Evolutionary conservation across 768 basidiomycete genomes (phyloP), one percentile per base, ranked within the genome.

Genomic region (Serendipita indica): DNA sequence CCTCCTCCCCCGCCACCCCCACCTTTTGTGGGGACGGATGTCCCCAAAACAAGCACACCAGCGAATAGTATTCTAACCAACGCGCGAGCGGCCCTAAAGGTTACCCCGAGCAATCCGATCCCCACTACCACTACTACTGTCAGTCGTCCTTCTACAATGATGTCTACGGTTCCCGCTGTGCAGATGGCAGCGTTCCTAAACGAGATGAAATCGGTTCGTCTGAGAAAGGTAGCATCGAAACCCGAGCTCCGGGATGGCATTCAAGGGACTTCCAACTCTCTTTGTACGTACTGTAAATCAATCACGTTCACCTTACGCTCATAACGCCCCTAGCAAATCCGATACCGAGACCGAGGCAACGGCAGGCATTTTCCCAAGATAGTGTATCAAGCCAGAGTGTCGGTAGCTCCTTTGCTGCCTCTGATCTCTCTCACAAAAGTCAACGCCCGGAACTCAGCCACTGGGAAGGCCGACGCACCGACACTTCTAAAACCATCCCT

Each of bases 171-270:
- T 7, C 77, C 84, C 0, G 76, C 82, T 1, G 87, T 89, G 61
- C 85, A 89, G 67, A 87, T 89, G 84, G 83, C 83, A 0, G 85
- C 82, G 1, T 89, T 89, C 65, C 69, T 89, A 62, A 81, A 71
- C 3, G 87, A 89, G 67, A 81, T 89, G 75, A 89, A 87, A 73
- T 83, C 78, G 1, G 83, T 81, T 25, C 74, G 82, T 49, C 64
- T 89, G 56, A 76, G 78, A 62, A 86, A 78, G 67, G 28, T 41
- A 27, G 28, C 18, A 14, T 41, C 16, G 5, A 58, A 27, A 46
- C 45, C 49, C 22, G 25, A 54, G 7, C 32, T 37, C 10, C 10
- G 35, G 10, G 35, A 37, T 10, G 35, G 35, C 10, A 37, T 10
- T 37, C 10, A n/a, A 10, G n/a, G n/a, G n/a, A 37, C 35, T 37